phyloP scores from a whole-genome alignment of 495 filamentous ascomycete species.

The Xylaria intraflava region DNA sequence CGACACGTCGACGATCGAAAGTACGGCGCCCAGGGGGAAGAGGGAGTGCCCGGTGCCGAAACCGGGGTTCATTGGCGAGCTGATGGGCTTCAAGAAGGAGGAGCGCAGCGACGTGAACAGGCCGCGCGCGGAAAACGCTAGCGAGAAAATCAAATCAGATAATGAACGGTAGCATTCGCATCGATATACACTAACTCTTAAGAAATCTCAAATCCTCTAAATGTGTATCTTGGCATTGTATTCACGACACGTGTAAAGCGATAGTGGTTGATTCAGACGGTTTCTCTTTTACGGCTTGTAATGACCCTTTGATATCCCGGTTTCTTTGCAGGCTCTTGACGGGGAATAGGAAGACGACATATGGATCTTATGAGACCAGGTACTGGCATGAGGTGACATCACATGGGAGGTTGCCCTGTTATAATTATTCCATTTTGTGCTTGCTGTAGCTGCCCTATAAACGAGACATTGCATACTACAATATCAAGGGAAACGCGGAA shows the following conservation, averaged over 20 bases:
- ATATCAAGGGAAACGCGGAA: not conserved
- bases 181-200: not conserved
- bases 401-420: not conserved
- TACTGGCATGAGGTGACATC: no score
- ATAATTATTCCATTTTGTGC: not conserved
- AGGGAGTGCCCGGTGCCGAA: slow-evolving; percentile 77
- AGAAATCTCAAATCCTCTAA: not conserved
- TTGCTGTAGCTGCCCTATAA: not conserved
- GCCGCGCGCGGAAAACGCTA: not conserved
- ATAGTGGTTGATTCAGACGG: not conserved
- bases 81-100: slow-evolving; percentile 58
- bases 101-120: not conserved
- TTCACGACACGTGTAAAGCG: not conserved
- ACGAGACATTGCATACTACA: not conserved
- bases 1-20: slow-evolving; percentile 7
- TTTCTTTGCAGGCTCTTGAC: not conserved
- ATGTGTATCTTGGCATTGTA: not conserved
- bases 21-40: slow-evolving; percentile 31
- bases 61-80: slow-evolving; percentile 63
- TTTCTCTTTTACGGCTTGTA: no score
- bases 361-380: not conserved
- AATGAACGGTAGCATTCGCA: slow-evolving; percentile 5
- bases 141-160: not conserved
- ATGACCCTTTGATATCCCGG: no score
- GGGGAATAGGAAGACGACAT: not conserved